Base-by-base conservation (phyloP, 2,329 filamentous ascomycete genomes). In the Trichophyton rubrum region DNA sequence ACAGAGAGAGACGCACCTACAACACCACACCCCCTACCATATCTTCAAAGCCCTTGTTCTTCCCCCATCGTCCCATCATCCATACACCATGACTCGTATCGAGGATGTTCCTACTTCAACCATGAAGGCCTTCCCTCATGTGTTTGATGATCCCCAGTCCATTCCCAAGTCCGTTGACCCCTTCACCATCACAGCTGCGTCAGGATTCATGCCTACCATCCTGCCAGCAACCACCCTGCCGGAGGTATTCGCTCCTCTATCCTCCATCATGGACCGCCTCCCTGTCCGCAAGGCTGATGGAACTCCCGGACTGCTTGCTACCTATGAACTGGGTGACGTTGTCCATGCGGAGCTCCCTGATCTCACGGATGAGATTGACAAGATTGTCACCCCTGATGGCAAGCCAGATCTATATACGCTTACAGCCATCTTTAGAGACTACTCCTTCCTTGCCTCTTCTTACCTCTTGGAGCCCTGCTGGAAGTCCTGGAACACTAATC, bases 391-490 rank as follows among this genome's bases (percentile, higher is more conserved):
- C 8, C 61, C 68, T 7, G 72, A 74, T 65, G 74, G 81, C 66
- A 79, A 82, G 67, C 77, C 85, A 63, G 86, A 96, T 74, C 80
- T 92, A 43, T 86, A 87, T 15, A 76, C 89, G 62, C 85, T 95
- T 78, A 93, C 91, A 68, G 90, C 90, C 38, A 77, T 95, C 56
- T 96, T 96, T 73, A 82, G 91, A 20, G 91, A 96, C 76, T 96
- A 96, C 73, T 88, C 88, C 13, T 96, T 96, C 79, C 77, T 96
- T 33, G 88, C 90, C 3, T 95, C 89, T 24, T 88, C 90, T 0
- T 96, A 95, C 71, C 79, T 96, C 33, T 84, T 96, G 33, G 91
- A 96, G 78, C 91, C 91, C 9, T 96, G 91, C 73, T 91, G 93
- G 74, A 81, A 89, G 75, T 82, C 86, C 63, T 85, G 82, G 72